Conservation (phyloP, 169 alveolate genomes). For the Toxoplasma gondii region DNA sequence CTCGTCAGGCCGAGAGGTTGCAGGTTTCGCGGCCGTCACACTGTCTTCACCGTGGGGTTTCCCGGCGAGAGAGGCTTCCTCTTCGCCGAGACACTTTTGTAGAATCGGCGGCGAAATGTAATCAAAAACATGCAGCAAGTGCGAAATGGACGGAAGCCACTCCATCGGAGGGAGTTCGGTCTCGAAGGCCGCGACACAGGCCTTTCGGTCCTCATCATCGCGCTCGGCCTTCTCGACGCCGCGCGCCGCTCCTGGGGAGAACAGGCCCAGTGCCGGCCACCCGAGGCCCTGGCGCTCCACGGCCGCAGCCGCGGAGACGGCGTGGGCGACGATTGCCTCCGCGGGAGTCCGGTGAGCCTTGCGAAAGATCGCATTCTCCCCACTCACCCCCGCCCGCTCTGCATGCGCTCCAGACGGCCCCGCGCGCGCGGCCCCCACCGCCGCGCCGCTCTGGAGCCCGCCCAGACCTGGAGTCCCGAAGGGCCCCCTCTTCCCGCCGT, state of each 20-base stretch:
- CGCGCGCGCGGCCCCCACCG: no score
- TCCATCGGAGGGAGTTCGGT: background rate
- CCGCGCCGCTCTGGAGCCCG: no score
- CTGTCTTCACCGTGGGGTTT: background rate
- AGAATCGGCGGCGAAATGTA: background rate
- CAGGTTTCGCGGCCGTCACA: background rate
- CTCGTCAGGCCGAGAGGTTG: background rate
- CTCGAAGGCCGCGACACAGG: background rate
- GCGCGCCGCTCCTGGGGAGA: background rate
- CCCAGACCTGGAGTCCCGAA: no score
- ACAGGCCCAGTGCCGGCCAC: background rate
- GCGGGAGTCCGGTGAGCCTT: background rate
- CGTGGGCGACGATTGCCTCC: background rate
- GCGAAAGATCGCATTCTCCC: background rate
- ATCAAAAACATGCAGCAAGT: background rate
- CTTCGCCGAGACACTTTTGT: background rate
- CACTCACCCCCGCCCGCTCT: background rate
- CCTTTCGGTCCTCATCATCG: background rate
- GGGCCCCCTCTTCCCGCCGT: no score
- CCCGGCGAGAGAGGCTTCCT: background rate
- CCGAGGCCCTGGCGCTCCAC: background rate
- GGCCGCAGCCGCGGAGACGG: background rate
- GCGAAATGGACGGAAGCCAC: slow-evolving; percentile 6
- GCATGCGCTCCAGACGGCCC: background rate
- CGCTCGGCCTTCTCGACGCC: background rate